These are phyloP conservation scores for Kodamaea sagamina DNA, from an alignment of 805 yeast species.

Conservation along the genomic window DNA sequence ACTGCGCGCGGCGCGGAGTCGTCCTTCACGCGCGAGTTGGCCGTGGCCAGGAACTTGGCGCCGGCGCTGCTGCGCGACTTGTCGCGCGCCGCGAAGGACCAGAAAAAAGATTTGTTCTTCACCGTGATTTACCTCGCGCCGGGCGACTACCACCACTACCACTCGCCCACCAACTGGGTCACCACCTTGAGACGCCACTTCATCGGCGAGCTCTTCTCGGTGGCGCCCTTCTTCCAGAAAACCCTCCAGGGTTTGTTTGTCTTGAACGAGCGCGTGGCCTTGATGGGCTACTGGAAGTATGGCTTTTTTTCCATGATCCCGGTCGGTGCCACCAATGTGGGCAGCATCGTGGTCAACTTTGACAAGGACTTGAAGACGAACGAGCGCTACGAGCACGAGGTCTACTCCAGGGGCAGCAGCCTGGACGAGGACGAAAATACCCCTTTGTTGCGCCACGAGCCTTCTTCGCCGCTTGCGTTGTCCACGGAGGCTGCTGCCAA, in stretches of 20 bases:
- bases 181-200: slow-evolving; percentile 91
- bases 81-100: slow-evolving; percentile 19
- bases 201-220: slow-evolving; percentile 92
- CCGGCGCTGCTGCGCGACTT: slow-evolving; percentile 36
- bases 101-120: slow-evolving; percentile 66
- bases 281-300: slow-evolving; percentile 93
- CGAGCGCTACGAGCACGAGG: slow-evolving; percentile 58
- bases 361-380: slow-evolving; percentile 90
- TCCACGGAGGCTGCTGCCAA: slow-evolving; percentile 13
- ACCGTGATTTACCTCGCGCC: slow-evolving; percentile 96
- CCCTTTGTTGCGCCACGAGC: slow-evolving; percentile 27
- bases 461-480: slow-evolving; percentile 3
- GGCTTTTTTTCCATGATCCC: slow-evolving; percentile 99
- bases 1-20: slow-evolving; percentile 38
- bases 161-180: slow-evolving; percentile 96
- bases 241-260: slow-evolving; percentile 85
- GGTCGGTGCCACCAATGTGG: slow-evolving; percentile 98
- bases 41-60: slow-evolving; percentile 44
- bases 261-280: slow-evolving; percentile 91
- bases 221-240: slow-evolving; percentile 93
- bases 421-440: slow-evolving; percentile 27
- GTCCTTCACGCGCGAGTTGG: slow-evolving; percentile 36
- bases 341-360: slow-evolving; percentile 87
- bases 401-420: slow-evolving; percentile 24
- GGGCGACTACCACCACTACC: slow-evolving; percentile 97